Conservation (phyloP, 2,329 filamentous ascomycete genomes). For the Calonectria crousiana region DNA sequence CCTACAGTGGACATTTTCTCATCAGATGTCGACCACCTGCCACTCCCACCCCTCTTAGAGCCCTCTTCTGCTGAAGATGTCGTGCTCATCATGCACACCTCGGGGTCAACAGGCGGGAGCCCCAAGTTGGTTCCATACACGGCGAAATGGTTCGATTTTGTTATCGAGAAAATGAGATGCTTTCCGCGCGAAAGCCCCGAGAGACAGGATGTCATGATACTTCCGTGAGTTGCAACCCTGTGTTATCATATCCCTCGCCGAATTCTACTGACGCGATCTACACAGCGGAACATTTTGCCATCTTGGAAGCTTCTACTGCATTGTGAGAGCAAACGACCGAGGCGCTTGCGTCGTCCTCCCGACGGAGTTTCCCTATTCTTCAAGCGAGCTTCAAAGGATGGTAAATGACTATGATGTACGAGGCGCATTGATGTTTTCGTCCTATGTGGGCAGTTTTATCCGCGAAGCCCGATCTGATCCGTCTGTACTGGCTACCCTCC, state of each 20-base stretch:
- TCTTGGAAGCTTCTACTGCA: constrained; percentile 8
- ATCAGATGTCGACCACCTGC: background rate
- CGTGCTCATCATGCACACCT: constrained; percentile 34
- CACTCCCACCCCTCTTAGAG: background rate
- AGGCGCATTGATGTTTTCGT: background rate
- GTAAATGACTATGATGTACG: constrained; percentile 14
- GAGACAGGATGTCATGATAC: background rate
- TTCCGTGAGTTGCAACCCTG: constrained; percentile 9
- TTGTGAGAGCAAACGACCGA: constrained; percentile 6
- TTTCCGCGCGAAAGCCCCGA: background rate
- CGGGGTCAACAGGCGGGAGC: constrained; percentile 35
- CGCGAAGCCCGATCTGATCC: constrained; percentile 26
- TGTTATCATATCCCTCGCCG: accelerated
- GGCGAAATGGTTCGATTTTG: constrained; percentile 29
- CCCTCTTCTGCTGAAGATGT: constrained; percentile 20
- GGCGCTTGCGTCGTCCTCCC: constrained; percentile 33
- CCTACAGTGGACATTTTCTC: background rate
- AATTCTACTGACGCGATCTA: background rate
- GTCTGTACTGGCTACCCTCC: constrained; percentile 18
- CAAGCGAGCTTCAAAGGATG: constrained; percentile 21
- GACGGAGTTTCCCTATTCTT: constrained; percentile 19
- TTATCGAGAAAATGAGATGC: background rate
- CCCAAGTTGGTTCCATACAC: constrained; percentile 38
- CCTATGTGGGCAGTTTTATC: constrained; percentile 22
- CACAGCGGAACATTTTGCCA: constrained; percentile 37